Evolutionary conservation across 1,284 basidiomycete genomes (phyloP), one percentile per base, ranked within the genome.

Genomic region (Ustilago xerochloae): DNA sequence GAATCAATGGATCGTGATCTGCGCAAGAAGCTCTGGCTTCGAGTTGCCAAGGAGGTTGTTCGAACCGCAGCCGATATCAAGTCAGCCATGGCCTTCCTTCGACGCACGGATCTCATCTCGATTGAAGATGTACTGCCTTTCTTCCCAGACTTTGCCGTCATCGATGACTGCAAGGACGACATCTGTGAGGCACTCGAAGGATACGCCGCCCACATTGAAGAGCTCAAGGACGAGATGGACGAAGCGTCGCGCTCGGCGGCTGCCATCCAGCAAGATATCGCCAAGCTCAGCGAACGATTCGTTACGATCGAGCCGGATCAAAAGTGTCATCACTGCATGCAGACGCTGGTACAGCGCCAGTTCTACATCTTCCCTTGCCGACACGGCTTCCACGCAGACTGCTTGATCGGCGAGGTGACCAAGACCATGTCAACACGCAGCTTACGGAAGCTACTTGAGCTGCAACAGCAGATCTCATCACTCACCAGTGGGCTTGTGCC

Each of bases 331-430:
- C 88, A 89, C 39, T 99, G 97, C 85, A 88, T 88, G 13, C 87
- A 89, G 65, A 87, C 90, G 36, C 87, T 99, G 55, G 86, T 97
- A 50, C 91, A 90, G 28, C 87, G 97, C 62, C 94, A 97, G 83
- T 98, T 98, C 85, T 99, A 99, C 85, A 93, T 97, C 48, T 99
- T 99, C 87, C 95, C 95, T 10, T 99, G 97, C 85, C 92, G 95
- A 78, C 95, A 97, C 82, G 90, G 90, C 10, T 97, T 84, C 70
- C 84, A 84, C 50, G 83, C 80, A 4, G 84, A 84, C 59, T 85
- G 84, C 48, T 63, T 85, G 39, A 81, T 85, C 22, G 66, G 76
- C 4, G 69, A 82, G 46, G 81, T 81, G 56, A 82, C 81, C 24
- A 71, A 67, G 59, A 74, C 71, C 38, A 76, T 83, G 47, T 74